These are phyloP conservation scores for Carpinus fangiana DNA, from an alignment of 306 rosid genomes.

Conservation along the genomic window DNA sequence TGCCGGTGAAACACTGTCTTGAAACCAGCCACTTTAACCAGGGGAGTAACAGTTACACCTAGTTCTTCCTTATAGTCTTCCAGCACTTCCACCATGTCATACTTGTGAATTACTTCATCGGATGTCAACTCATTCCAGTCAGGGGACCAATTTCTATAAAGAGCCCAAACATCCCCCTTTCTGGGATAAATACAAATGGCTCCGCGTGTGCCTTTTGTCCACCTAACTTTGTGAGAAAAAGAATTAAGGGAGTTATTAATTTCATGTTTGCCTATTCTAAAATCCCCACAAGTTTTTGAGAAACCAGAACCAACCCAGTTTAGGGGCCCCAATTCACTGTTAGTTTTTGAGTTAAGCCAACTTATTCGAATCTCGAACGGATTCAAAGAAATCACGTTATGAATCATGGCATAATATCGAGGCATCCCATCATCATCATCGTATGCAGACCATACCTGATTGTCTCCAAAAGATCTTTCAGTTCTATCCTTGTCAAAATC, in stretches of 20 bases:
- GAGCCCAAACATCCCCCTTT: slow-evolving; percentile 94
- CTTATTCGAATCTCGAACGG: slow-evolving; percentile 71
- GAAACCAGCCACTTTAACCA: slow-evolving; percentile 91
- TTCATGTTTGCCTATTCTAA: slow-evolving; percentile 60
- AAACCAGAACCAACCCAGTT: slow-evolving; percentile 75
- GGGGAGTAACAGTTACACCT: slow-evolving; percentile 71
- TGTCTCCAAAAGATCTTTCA: slow-evolving; percentile 57
- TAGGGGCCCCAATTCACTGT: slow-evolving; percentile 54
- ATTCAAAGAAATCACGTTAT: slow-evolving; percentile 46
- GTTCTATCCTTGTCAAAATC: slow-evolving; percentile 77
- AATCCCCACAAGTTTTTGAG: slow-evolving; percentile 72
- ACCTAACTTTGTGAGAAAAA: slow-evolving; percentile 81
- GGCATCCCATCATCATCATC: slow-evolving; percentile 86
- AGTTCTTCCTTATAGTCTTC: slow-evolving; percentile 60
- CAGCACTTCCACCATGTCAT: slow-evolving; percentile 83
- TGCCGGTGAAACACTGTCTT: slow-evolving; percentile 72
- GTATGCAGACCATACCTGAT: slow-evolving; percentile 89
- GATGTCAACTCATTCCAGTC: slow-evolving; percentile 80
- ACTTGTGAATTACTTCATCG: slow-evolving; percentile 61
- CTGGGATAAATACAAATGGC: slow-evolving; percentile 66
- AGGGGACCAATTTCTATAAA: slow-evolving; percentile 83
- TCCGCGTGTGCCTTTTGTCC: slow-evolving; percentile 62
- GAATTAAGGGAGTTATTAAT: slow-evolving; percentile 48
- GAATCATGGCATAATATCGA: slow-evolving; percentile 76
- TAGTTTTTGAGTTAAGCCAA: slow-evolving; percentile 71